Conservation (phyloP, 805 yeast genomes). For the Scheffersomyces lignosus region DNA sequence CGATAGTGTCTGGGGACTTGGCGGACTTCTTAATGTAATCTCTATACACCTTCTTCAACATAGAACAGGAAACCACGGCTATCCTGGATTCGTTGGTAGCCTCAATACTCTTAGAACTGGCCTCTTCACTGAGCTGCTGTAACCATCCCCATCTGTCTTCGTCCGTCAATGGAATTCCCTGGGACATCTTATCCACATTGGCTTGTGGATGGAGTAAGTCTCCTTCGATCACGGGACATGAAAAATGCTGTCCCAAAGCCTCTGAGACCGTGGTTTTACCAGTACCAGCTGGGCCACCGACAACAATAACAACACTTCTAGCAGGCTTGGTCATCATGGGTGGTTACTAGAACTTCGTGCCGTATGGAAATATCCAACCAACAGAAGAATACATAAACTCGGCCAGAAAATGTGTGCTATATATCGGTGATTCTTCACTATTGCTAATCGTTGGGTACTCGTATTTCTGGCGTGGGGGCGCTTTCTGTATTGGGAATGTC, state of each 20-base stretch:
- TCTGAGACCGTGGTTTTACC: conserved; percentile 85
- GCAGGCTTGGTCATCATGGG: background rate
- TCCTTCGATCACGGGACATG: conserved; percentile 76
- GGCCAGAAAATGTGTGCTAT: no score
- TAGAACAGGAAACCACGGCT: conserved; percentile 78
- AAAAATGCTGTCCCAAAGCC: conserved; percentile 43
- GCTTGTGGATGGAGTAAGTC: conserved; percentile 71
- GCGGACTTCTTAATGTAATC: conserved; percentile 50
- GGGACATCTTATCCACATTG: conserved; percentile 81
- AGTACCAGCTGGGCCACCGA: conserved; percentile 96
- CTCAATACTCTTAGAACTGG: conserved; percentile 39
- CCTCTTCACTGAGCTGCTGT: conserved; percentile 41
- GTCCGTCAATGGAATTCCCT: conserved; percentile 79
- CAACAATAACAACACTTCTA: conserved; percentile 48
- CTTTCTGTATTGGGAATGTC: no score
- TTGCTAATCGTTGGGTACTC: no score
- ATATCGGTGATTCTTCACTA: no score
- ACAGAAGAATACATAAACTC: no score
- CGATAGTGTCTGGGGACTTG: conserved; percentile 22
- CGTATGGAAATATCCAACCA: no score
- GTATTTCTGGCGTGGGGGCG: no score
- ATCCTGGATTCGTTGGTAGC: conserved; percentile 17
- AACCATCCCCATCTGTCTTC: conserved; percentile 96
- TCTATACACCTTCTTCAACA: conserved; percentile 75
- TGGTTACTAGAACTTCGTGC: no score